Conservation (phyloP, 2,329 filamentous ascomycete species). For the Cladorrhinum sp. region DNA sequence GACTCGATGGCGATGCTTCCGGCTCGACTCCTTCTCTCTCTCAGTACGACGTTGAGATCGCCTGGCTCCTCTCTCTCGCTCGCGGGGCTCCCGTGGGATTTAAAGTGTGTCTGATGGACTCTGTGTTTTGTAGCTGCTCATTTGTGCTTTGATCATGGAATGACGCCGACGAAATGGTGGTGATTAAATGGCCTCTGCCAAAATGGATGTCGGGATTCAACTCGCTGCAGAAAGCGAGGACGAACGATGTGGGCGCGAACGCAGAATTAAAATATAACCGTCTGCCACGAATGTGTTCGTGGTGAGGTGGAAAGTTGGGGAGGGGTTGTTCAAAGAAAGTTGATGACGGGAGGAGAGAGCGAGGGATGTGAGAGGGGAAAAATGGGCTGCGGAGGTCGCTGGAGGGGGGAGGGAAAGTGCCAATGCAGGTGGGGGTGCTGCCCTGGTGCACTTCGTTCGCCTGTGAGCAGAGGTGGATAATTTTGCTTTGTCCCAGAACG, state of each 20-base stretch:
- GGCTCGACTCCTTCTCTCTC: constrained; percentile 37
- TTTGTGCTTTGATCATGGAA: constrained; percentile 58
- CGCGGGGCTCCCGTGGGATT: constrained; percentile 65
- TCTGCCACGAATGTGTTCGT: constrained; percentile 24
- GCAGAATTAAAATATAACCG: constrained; percentile 1
- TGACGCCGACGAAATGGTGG: constrained; percentile 35
- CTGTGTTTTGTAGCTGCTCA: constrained; percentile 47
- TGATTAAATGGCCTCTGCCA: constrained; percentile 36
- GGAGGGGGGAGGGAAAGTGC: constrained; percentile 20
- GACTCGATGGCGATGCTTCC: constrained; percentile 31
- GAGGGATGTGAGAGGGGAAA: constrained; percentile 27
- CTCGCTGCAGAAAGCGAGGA: constrained; percentile 32
- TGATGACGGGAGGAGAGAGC: constrained; percentile 22
- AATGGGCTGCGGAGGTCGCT: constrained; percentile 25
- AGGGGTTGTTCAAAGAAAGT: constrained; percentile 26
- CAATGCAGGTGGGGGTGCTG: constrained; percentile 25
- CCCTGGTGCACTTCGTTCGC: constrained; percentile 14
- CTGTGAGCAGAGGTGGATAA: constrained; percentile 22
- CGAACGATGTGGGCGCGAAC: constrained; percentile 12
- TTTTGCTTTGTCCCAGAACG: constrained; percentile 25
- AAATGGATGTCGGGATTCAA: constrained; percentile 28
- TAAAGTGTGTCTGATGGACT: constrained; percentile 66
- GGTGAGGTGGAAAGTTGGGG: constrained; percentile 30
- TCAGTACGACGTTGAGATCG: constrained; percentile 61
- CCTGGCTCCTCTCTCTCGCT: constrained; percentile 57